Evolutionary conservation across 176 grass and related monocot species (phyloP), one percentile per base, ranked within the genome.

Genomic region (Ensete ventricosum): DNA sequence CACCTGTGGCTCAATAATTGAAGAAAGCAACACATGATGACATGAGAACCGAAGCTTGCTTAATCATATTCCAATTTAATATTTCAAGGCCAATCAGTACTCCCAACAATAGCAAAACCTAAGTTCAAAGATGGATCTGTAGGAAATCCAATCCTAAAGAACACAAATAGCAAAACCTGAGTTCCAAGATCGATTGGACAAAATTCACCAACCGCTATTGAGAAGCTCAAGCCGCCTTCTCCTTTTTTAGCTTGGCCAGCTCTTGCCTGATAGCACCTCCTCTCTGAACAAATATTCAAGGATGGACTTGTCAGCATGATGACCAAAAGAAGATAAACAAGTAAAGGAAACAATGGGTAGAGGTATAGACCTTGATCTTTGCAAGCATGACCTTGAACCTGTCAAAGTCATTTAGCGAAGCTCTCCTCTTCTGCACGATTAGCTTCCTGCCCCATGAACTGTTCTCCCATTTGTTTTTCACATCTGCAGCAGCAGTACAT

Each of bases 311-410:
- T 43, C 4, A 43, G 34, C 34, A 43, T 6, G 34, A 62, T 52
- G 16, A 11, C 11, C 8, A 14, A 50, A 26, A 50, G 27, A 76
- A 16, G 34, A 9, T 14, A 21, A 11, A 9, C 48, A 17, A 17
- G 16, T 9, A 11, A 50, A 69, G 14, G 51, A 55, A 69, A 69
- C 16, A 49, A 13, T 0, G 10, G 11, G 2, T 11, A 23, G 34
- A 1, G 13, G 9, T 43, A 43, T 6, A 43, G 19, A 97, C 93
- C 93, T 97, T 97, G 59, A 97, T 92, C 83, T 27, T 92, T 1
- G 87, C 93, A 73, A 97, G 52, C 93, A 97, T 92, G 71, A 92
- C 87, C 85, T 92, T 97, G 83, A 92, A 97, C 85, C 90, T 89
- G 60, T 97, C 85, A 8, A 96, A 92, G 73, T 97, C 93, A 87